Evolutionary conservation across 2,329 filamentous ascomycete genomes (phyloP), one percentile per base, ranked within the genome.

Genomic region (Trichophyton rubrum): DNA sequence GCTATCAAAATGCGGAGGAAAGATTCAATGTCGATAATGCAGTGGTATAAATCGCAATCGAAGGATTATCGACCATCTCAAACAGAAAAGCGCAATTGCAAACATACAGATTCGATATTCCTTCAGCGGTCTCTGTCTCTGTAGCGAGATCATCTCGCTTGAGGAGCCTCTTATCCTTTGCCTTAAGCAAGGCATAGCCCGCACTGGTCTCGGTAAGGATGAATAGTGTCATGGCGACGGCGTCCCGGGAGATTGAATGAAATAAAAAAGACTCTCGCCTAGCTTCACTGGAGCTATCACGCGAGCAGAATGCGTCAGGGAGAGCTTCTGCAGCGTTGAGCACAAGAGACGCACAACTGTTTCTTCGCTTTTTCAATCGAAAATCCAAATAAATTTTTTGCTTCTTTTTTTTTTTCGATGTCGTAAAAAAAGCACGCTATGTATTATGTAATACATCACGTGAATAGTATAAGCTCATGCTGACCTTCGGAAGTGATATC

Each of bases 121-220:
- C 88, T 75, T 96, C 90, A 40, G 90, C 85, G 62, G 87, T 87
- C 66, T 85, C 82, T 64, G 90, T 81, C 73, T 93, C 85, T 65
- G 84, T 81, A 59, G 83, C 82, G 65, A 95, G 77, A 71, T 91
- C 85, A 77, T 92, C 87, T 71, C 88, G 86, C 77, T 95, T 93
- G 66, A 99, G 81, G 62, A 97, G 83, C 81, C 97, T 97, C 85
- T 96, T 97, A 83, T 97, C 92, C 75, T 91, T 90, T 69, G 92
- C 88, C 82, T 99, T 97, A 80, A 99, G 90, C 75, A 99, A 85
- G 76, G 91, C 93, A 80, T 97, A 97, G 75, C 93, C 95, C 69
- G 91, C 91, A 77, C 89, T 89, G 75, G 91, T 96, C 79, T 96
- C 91, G 71, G 87, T 87, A 69, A 96, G 85, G 78, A 96, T 88